Percentiles rank a stretch among this genome's conserved stretches.
These are phyloP conservation scores for Allium sativum DNA, from an alignment of 106 monocot species.

Conservation along the genomic window DNA sequence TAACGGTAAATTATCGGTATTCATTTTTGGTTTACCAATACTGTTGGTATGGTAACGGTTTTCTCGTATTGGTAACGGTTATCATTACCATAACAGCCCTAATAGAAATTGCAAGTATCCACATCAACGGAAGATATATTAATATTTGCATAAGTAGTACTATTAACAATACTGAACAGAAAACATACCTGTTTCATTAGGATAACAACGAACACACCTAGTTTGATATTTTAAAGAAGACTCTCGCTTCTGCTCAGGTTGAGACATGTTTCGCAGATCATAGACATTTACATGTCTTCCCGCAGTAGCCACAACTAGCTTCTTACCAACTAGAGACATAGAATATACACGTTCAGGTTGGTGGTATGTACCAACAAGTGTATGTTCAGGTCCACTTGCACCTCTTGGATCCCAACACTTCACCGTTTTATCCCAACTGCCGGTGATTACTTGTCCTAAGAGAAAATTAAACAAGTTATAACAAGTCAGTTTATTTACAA, in stretches of 20 bases:
- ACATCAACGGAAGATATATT: too few relatives aligned
- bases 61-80: too few relatives aligned
- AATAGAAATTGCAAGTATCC: too few relatives aligned
- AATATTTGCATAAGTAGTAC: too few relatives aligned
- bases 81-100: too few relatives aligned
- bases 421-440: conserved; percentile 96
- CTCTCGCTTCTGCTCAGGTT: conserved; percentile 86
- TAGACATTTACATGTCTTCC: conserved; percentile 95
- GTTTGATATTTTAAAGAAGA: conserved; percentile 99
- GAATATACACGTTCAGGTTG: conserved; percentile 97
- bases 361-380: conserved; percentile 73
- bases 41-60: too few relatives aligned
- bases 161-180: not conserved
- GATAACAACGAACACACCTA: conserved; percentile 93
- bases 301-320: conserved; percentile 88
- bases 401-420: conserved; percentile 99
- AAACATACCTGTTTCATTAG: conserved; percentile 84
- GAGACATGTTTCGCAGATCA: conserved; percentile 94
- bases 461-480: conserved; percentile 6
- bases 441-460: conserved; percentile 88
- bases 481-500: not conserved
- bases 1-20: too few relatives aligned
- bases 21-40: too few relatives aligned
- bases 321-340: conserved; percentile 70
- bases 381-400: conserved; percentile 70